Evolutionary conservation across 768 basidiomycete species (phyloP).

Genomic region (Tricholomella constricta): DNA sequence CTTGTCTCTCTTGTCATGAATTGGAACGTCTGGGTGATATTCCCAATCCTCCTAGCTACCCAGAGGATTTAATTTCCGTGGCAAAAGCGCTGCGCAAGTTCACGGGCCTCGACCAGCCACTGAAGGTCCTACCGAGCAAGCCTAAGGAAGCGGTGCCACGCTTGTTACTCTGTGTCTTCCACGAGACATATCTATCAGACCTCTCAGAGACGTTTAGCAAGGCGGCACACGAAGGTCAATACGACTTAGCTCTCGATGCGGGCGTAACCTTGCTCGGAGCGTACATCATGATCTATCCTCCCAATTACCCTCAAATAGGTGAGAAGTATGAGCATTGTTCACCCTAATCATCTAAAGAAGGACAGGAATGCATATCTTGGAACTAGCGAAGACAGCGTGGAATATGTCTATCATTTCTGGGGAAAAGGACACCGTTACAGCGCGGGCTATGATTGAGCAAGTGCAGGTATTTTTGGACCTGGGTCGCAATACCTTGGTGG

Average conservation of each 20-base stretch:
- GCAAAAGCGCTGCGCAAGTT: constrained; percentile 38
- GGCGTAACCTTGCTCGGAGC: constrained; percentile 65
- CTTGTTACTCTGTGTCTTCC: constrained; percentile 44
- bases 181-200: constrained; percentile 57
- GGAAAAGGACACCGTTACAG: constrained; percentile 18
- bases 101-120: constrained; percentile 31
- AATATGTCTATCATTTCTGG: constrained; percentile 50
- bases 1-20: constrained; percentile 57
- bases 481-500: constrained; percentile 41
- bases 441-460: constrained; percentile 27
- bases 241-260: constrained; percentile 48
- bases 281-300: constrained; percentile 72
- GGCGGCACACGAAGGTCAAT: constrained; percentile 68
- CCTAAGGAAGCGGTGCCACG: constrained; percentile 40
- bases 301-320: constrained; percentile 85
- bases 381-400: constrained; percentile 79
- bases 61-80: constrained; percentile 29
- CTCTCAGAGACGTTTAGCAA: constrained; percentile 67
- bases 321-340: constrained; percentile 18
- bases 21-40: constrained; percentile 40
- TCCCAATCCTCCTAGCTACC: constrained; percentile 38
- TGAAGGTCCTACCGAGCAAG: constrained; percentile 29
- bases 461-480: constrained; percentile 40
- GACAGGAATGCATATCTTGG: constrained; percentile 73
- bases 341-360: background rate